These are phyloP conservation scores for Lentinula lateritia DNA, from an alignment of 768 basidiomycete genomes.

Conservation along the genomic window DNA sequence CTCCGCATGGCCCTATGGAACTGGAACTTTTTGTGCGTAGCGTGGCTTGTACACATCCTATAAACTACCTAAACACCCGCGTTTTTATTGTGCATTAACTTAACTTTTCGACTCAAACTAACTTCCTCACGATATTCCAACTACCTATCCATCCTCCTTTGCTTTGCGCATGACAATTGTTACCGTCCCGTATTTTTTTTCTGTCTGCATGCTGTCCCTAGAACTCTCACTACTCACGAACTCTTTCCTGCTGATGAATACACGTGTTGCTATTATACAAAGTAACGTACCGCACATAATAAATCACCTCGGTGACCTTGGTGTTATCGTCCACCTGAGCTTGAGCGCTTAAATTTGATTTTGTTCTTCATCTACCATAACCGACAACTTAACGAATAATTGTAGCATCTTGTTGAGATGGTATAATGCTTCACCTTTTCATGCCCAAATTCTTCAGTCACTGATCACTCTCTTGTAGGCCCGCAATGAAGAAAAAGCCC, in stretches of 20 bases:
- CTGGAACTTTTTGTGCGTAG: neutral
- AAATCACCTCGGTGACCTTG: no score
- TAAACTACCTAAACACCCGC: neutral
- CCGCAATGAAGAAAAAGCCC: slow-evolving; percentile 97
- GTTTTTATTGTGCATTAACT: neutral
- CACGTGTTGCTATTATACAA: neutral
- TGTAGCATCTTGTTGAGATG: neutral
- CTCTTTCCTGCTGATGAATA: neutral
- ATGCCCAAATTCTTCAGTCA: neutral
- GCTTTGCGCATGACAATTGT: neutral
- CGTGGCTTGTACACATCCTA: neutral
- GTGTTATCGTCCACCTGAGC: no score
- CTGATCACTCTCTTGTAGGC: slow-evolving; percentile 46
- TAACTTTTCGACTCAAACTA: neutral
- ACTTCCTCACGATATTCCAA: neutral
- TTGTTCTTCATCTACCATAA: no score
- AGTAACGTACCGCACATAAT: no score
- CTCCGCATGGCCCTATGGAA: neutral
- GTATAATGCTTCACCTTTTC: neutral
- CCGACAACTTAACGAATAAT: neutral
- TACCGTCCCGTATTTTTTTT: neutral
- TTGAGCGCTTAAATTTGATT: no score
- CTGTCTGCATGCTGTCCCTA: neutral
- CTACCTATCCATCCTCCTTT: neutral
- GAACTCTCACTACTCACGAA: neutral